Base-by-base conservation (phyloP, 164 flowering plant genomes). In the Tetrastigma voinierianum region DNA sequence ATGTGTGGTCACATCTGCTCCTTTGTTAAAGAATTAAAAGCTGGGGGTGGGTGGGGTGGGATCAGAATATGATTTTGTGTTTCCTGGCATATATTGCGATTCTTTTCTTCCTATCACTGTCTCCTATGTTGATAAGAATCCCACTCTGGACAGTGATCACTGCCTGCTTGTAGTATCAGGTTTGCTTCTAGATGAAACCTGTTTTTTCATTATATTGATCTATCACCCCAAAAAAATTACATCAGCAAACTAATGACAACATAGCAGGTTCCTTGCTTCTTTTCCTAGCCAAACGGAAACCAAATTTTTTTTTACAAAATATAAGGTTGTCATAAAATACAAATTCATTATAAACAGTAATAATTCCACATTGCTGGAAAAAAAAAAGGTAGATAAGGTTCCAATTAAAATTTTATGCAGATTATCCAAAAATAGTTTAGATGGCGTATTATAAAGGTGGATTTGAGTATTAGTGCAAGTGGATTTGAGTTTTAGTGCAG, bases 101-200 rank as follows among this genome's bases (percentile, higher is more conserved):
- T 78, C 82, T 70, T 44, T 67, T 57, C 40, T 65, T 69, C 70
- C 78, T n/a, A 66, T 78, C 83, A 67, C 72, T 74, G 68, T 81
- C 82, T 64, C 61, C 67, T 67, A 61, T 80, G 80, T 67, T 71
- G 81, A 84, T 82, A 80, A 78, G 83, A 76, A 81, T 84, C 81
- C 67, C 73, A 72, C 68, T 66, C 74, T 74, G 76, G 81, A 72
- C 62, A 51, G 15, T 62, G 55, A 62, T 62, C 71, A 51, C 15
- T 51, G 4, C 68, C 43, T 24, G 59, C 67, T 17, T 9, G 46
- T 23, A 61, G 40, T 23, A 47, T 4, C 47, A n/a, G 53, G 14
- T 47, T 32, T 59, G 44, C 47, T n/a, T 25, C 1, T 32, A 32
- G 40, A 32, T 7, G 40, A 32, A 32, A 32, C 3, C 6, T 32